phyloP scores from a whole-genome alignment of 176 grass and related monocot species.

The Rhynchospora pubera region DNA sequence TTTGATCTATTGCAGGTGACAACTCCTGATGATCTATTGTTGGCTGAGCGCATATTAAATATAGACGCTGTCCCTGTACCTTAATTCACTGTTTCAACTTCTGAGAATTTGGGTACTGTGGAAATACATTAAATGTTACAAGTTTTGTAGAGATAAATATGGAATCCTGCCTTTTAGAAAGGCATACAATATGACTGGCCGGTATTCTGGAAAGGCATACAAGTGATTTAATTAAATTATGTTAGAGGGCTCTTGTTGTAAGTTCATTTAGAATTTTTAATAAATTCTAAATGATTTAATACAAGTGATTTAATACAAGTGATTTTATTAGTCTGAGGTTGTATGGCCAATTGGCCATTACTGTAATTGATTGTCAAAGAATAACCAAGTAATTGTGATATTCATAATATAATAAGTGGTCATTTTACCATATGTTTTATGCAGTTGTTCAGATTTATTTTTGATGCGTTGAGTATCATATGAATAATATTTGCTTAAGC shows the following conservation, averaged over 20 bases:
- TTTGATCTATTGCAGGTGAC: slow-evolving; percentile 82
- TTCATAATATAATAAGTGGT: neutral
- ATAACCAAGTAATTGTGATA: neutral
- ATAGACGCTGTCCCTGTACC: neutral
- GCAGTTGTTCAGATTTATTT: neutral
- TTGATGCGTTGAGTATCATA: neutral
- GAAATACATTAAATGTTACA: neutral
- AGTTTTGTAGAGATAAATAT: neutral
- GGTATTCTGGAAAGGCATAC: no score
- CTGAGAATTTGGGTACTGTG: neutral
- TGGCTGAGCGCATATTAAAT: slow-evolving; percentile 85
- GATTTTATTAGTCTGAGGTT: neutral
- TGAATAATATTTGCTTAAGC: neutral
- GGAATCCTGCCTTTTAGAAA: neutral
- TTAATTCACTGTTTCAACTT: neutral
- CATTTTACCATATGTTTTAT: neutral
- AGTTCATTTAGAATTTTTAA: neutral
- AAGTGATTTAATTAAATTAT: neutral
- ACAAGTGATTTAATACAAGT: no score
- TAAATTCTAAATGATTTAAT: no score
- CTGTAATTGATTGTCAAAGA: neutral
- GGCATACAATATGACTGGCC: neutral
- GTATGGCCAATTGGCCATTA: slow-evolving; percentile 4
- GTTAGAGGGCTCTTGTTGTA: neutral
- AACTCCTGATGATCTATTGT: slow-evolving; percentile 79